A percentile compares a stretch with the other conserved stretches of the same genome.
Conservation (phyloP, 208 protist genomes). For the Trypanosoma avium region DNA sequence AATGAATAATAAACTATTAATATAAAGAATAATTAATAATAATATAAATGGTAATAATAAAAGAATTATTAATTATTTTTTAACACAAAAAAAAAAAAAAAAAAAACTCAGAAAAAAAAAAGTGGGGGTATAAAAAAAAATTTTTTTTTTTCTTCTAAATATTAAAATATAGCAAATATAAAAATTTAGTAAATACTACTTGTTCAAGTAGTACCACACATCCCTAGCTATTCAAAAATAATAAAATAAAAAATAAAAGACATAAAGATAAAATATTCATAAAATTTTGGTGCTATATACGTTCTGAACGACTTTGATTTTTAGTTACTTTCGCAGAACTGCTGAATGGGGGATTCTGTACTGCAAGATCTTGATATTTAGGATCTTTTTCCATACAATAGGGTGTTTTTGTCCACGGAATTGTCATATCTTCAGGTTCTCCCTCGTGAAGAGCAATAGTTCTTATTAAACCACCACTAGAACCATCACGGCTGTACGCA, state of each 20-base stretch:
- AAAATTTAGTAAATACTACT: too few relatives aligned
- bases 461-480: slow-evolving; percentile 97
- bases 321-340: slow-evolving; percentile 72
- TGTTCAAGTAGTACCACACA: too few relatives aligned
- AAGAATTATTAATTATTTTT: too few relatives aligned
- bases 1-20: slow-evolving; percentile 13
- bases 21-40: background rate
- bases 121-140: too few relatives aligned
- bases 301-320: slow-evolving; percentile 46
- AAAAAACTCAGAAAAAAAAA: too few relatives aligned
- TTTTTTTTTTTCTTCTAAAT: too few relatives aligned
- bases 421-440: slow-evolving; percentile 79
- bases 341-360: slow-evolving; percentile 77
- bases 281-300: slow-evolving; percentile 7
- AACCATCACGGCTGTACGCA: slow-evolving; percentile 98
- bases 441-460: slow-evolving; percentile 87
- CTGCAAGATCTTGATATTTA: slow-evolving; percentile 65
- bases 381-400: slow-evolving; percentile 92
- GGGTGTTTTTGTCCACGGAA: slow-evolving; percentile 82
- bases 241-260: slow-evolving; percentile 16
- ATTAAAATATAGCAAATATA: too few relatives aligned
- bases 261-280: background rate
- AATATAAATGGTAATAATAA: too few relatives aligned
- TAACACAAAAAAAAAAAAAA: too few relatives aligned
- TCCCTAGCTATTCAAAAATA: background rate